These are phyloP conservation scores for Pseudocercospora fijiensis DNA, from an alignment of 2,329 filamentous ascomycete genomes.

Conservation along the genomic window DNA sequence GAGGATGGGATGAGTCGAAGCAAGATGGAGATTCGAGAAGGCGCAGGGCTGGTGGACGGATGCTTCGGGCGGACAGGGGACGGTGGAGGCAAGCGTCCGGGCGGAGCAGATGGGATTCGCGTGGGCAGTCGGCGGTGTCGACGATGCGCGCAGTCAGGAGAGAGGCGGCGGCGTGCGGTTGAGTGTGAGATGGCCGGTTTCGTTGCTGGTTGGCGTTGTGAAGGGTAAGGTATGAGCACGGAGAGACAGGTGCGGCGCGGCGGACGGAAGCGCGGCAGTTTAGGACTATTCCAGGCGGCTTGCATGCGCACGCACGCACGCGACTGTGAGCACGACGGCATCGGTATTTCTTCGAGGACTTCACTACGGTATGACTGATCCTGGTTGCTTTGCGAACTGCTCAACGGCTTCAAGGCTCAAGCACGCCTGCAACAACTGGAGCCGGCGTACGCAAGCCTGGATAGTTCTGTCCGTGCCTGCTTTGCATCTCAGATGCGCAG, in stretches of 20 bases:
- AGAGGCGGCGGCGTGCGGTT: background rate
- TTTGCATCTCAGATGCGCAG: background rate
- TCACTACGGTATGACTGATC: background rate
- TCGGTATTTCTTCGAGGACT: slow-evolving; percentile 14
- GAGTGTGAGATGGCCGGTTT: background rate
- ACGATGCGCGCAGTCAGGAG: background rate
- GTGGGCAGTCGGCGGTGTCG: background rate
- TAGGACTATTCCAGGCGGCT: background rate
- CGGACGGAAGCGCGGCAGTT: background rate
- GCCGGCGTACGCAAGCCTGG: background rate
- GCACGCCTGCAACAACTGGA: background rate
- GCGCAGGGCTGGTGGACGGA: background rate
- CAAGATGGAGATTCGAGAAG: background rate
- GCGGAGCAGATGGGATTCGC: background rate
- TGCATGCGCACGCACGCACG: background rate
- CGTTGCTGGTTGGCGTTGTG: background rate
- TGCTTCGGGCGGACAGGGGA: background rate
- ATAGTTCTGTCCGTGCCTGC: no score
- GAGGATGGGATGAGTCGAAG: background rate
- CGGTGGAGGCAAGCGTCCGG: background rate
- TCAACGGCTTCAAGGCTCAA: background rate
- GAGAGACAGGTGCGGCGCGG: background rate
- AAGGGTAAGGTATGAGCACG: background rate
- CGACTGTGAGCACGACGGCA: background rate
- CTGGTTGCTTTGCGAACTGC: slow-evolving; percentile 2